Base-by-base conservation (phyloP, 257 asterid genomes). In the Plantago major region DNA sequence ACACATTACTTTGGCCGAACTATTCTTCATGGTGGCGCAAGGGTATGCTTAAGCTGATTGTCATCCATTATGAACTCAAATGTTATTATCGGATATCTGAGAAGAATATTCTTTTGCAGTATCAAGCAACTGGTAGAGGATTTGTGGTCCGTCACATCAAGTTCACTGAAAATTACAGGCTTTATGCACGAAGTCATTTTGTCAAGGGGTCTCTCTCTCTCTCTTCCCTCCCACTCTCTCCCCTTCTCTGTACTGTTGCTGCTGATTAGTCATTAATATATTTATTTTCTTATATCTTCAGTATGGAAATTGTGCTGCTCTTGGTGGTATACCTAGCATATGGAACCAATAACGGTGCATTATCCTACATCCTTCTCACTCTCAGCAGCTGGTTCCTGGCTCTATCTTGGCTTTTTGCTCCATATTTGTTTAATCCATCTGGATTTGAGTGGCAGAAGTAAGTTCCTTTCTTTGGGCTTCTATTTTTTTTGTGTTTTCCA, bases 371-470 rank as follows among this genome's bases (percentile, higher is more conserved):
- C 65, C 96, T 93, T 71, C 96, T 93, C 70, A 83, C 94, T 52
- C 44, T 89, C 51, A 93, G 99, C 87, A 85, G 99, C 76, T 93
- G 99, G 99, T 84, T 89, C 79, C 76, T 89, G 55, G 96, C 82
- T 60, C 10, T 79, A 47, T 93, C 99, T 14, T 93, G 97, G 99
- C 88, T 93, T 60, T 93, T 72, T 72, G 99, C 99, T 63, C 99
- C 99, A 49, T 93, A 93, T 81, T 74, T 89, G 73, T 93, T 93
- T 68, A 93, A 93, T 78, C 99, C 99, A 28, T 85, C 99, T 42
- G 99, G 99, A 65, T 93, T 93, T 69, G 99, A 89, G 90, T 93
- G 99, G 97, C 97, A 89, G 74, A 93, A 93, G 99, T 93, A 79
- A 83, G 95, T 73, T 55, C 7, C 16, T 19, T 33, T 50, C 30